phyloP scores from a whole-genome alignment of 2,329 filamentous ascomycete species.

The Elsinoe batatas region DNA sequence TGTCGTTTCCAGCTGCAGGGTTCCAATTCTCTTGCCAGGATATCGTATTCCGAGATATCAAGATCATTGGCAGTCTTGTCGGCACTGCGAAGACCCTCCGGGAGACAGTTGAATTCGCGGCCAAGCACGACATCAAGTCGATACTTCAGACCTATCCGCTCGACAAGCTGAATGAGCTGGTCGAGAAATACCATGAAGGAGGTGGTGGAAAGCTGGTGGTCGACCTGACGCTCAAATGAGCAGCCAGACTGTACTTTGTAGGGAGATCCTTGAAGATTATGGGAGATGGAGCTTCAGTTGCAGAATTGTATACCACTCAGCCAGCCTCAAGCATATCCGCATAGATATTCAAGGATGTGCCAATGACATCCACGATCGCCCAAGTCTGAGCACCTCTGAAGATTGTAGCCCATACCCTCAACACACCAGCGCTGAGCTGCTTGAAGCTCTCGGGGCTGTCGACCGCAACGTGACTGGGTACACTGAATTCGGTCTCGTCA shows the following conservation, averaged over 20 bases:
- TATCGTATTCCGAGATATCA: slow-evolving; percentile 37
- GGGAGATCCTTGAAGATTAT: too few relatives aligned
- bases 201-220: slow-evolving; percentile 38
- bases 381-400: slow-evolving; percentile 36
- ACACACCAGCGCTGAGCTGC: slow-evolving; percentile 31
- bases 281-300: neutral
- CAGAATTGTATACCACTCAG: slow-evolving; percentile 20
- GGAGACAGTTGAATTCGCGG: slow-evolving; percentile 33
- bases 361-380: slow-evolving; percentile 35
- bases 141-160: slow-evolving; percentile 29
- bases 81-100: slow-evolving; percentile 33
- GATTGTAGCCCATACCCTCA: slow-evolving; percentile 34
- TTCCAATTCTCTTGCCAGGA: slow-evolving; percentile 36
- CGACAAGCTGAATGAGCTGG: slow-evolving; percentile 32
- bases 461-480: slow-evolving; percentile 17
- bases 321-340: slow-evolving; percentile 31
- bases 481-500: slow-evolving; percentile 30
- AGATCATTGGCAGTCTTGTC: slow-evolving; percentile 33
- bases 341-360: slow-evolving; percentile 32
- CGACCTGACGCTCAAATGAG: slow-evolving; percentile 23
- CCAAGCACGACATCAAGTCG: slow-evolving; percentile 28
- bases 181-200: slow-evolving; percentile 36
- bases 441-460: slow-evolving; percentile 25
- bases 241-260: neutral
- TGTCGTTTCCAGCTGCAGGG: slow-evolving; percentile 37